phyloP scores from a whole-genome alignment of 2,329 filamentous ascomycete genomes.

The Paraphaeosphaeria minitans region DNA sequence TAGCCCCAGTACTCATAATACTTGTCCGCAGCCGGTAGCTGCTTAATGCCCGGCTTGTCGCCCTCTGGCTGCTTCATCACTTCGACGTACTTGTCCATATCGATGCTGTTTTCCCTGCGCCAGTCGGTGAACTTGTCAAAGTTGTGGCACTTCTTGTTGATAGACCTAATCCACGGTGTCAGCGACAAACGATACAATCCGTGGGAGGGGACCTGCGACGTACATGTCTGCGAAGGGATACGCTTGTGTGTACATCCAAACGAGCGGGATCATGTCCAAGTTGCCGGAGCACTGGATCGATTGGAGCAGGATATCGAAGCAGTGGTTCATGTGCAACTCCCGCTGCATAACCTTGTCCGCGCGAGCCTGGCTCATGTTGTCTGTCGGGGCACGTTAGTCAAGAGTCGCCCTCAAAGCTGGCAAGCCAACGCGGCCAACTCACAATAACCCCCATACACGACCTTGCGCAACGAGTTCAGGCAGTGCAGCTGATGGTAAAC shows the following conservation, averaged over 20 bases:
- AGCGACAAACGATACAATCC: neutral
- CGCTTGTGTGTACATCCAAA: conserved; percentile 20
- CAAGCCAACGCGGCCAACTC: neutral
- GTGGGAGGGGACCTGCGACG: neutral
- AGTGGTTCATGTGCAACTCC: conserved; percentile 22
- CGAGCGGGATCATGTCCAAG: conserved; percentile 19
- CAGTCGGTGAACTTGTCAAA: conserved; percentile 23
- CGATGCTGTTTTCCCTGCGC: conserved; percentile 20
- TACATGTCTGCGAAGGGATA: conserved; percentile 17
- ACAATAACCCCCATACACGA: conserved; percentile 17
- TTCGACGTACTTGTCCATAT: conserved; percentile 25
- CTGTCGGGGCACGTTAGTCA: neutral
- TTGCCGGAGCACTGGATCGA: conserved; percentile 19
- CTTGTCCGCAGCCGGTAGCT: conserved; percentile 21
- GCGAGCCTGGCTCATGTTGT: conserved; percentile 16
- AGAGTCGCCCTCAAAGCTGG: neutral
- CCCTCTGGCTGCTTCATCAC: conserved; percentile 20
- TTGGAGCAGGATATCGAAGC: conserved; percentile 19
- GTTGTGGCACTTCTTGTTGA: conserved; percentile 22
- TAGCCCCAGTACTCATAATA: conserved; percentile 26
- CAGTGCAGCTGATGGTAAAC: conserved; percentile 23
- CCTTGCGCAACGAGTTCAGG: conserved; percentile 19
- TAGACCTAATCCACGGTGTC: conserved; percentile 11
- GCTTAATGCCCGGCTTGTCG: conserved; percentile 19
- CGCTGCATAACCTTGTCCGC: conserved; percentile 15